Conservation (phyloP, 2,329 filamentous ascomycete species). For the Venturia asperata region DNA sequence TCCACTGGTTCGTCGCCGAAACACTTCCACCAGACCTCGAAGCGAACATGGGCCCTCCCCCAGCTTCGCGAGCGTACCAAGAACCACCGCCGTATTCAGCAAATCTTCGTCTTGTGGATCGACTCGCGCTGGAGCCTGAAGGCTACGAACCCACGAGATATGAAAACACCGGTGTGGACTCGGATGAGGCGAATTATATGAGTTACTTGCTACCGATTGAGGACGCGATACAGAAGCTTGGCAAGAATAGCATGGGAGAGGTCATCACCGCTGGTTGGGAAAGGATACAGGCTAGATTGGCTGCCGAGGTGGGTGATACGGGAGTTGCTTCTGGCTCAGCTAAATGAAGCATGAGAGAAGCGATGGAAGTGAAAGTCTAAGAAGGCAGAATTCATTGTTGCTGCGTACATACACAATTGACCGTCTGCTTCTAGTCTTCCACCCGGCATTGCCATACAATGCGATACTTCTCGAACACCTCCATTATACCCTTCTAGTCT, state of each 20-base stretch:
- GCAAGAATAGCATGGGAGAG: constrained; percentile 36
- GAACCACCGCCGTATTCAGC: constrained; percentile 34
- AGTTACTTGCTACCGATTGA: constrained; percentile 37
- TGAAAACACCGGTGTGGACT: constrained; percentile 43
- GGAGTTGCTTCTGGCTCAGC: background rate
- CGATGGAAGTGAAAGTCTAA: background rate
- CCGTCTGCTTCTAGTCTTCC: no score
- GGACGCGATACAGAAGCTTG: constrained; percentile 37
- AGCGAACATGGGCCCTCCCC: constrained; percentile 20
- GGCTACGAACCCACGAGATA: constrained; percentile 41
- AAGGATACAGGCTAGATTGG: constrained; percentile 27
- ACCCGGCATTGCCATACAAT: no score
- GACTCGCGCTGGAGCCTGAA: constrained; percentile 34
- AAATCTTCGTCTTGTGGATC: constrained; percentile 32
- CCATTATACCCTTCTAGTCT: no score
- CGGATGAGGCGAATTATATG: constrained; percentile 40
- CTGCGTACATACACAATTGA: no score
- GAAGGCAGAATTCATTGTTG: no score
- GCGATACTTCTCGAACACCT: no score
- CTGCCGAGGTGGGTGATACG: background rate
- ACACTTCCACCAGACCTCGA: constrained; percentile 37
- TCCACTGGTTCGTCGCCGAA: constrained; percentile 44
- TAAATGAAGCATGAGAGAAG: background rate
- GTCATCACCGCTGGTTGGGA: constrained; percentile 42
- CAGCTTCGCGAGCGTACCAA: constrained; percentile 27